Base-by-base conservation (phyloP, 768 basidiomycete genomes). In the Lenzites betulinus region DNA sequence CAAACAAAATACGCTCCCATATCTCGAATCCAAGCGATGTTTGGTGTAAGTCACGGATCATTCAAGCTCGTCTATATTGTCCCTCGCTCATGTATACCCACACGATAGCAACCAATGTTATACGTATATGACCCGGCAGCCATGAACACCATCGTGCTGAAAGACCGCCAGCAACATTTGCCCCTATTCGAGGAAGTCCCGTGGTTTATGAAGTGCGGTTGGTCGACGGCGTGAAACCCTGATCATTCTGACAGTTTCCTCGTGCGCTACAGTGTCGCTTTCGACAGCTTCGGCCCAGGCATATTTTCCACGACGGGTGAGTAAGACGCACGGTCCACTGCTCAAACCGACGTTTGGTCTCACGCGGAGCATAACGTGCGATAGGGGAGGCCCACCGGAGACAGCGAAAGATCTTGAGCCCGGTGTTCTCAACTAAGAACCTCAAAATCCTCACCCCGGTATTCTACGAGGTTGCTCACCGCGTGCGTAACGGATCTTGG, bases 351-450 rank as follows among this genome's bases (percentile, higher is more conserved):
- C n/a, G n/a, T n/a, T 33, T 25, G 12, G 39, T 26, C 11, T 16
- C 15, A 23, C 12, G 26, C n/a, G 1, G 36, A 6, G n/a, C 15
- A 33, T 11, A 4, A 33, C 30, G 30, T 5, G n/a, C 26, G 11
- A 9, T 22, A 67, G 68, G 66, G 18, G 63, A 66, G 8, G 47
- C 62, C 20, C 66, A 69, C 36, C 7, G 56, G n/a, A 68, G 58
- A 43, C 69, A 70, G 59, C 65, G 67, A 12, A 70, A 70, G 43
- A 20, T 65, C 11, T 33, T 65, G 1, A 65, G 52, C 46, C 64
- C 64, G 1, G 57, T 59, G 18, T 65, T 65, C 46, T 65, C 64
- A 3, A 54, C 22, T 1, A 56, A 41, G 2, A 58, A 62, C 33
- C 58, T 65, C 43, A 48, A 58, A 2, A 52, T 54, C 15, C 33